These are phyloP conservation scores for Dichotomopilus funicola DNA, from an alignment of 2,329 filamentous ascomycete genomes.

Conservation along the genomic window DNA sequence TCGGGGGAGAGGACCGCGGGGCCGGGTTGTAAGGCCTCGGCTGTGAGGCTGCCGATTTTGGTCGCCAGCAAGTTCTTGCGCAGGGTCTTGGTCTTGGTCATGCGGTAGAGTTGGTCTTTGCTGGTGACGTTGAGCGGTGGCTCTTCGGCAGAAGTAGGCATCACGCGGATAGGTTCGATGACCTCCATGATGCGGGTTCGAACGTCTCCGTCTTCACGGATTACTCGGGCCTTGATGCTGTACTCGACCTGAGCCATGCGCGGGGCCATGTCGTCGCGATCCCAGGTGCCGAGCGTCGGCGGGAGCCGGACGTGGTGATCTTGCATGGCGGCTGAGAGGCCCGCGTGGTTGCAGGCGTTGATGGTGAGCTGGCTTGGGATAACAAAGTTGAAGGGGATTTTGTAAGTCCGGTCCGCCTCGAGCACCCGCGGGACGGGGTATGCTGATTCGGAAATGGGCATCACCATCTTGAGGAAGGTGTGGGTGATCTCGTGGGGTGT, in stretches of 20 bases:
- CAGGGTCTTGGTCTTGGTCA: constrained; percentile 46
- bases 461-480: constrained; percentile 49
- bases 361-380: constrained; percentile 53
- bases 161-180: constrained; percentile 40
- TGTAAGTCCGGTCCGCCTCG: constrained; percentile 42
- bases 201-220: constrained; percentile 28
- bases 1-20: constrained; percentile 47
- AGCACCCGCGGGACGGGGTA: constrained; percentile 45
- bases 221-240: constrained; percentile 41
- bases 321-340: constrained; percentile 38
- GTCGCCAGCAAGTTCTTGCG: constrained; percentile 47
- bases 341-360: constrained; percentile 47
- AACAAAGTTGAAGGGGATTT: constrained; percentile 53
- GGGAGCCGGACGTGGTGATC: constrained; percentile 49
- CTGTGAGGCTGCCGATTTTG: constrained; percentile 45
- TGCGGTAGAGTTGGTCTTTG: constrained; percentile 43
- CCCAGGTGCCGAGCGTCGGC: constrained; percentile 47
- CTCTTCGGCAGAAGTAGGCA: constrained; percentile 44
- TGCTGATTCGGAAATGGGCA: constrained; percentile 43
- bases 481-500: constrained; percentile 43
- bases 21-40: constrained; percentile 36
- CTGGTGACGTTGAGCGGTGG: constrained; percentile 45
- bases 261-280: constrained; percentile 48
- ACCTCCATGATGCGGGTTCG: constrained; percentile 25
- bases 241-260: constrained; percentile 51